Conservation (phyloP, 2,329 filamentous ascomycete species). For the Coniochaeta ligniaria region DNA sequence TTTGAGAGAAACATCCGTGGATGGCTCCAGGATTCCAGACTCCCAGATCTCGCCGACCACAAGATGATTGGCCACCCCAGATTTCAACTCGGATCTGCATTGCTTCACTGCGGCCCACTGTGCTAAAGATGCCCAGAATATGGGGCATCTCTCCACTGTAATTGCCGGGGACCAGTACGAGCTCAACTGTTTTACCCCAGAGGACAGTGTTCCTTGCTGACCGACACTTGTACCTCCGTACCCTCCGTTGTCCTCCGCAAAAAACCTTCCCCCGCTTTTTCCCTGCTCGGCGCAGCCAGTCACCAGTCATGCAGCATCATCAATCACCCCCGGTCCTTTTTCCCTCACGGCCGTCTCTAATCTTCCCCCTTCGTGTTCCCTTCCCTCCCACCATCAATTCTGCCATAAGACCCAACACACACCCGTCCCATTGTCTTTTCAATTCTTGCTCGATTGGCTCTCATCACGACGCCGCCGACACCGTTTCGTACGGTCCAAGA, state of each 20-base stretch:
- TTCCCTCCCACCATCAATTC: not conserved
- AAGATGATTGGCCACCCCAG: not conserved
- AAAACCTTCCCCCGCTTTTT: not conserved
- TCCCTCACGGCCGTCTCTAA: not conserved
- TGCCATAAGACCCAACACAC: not conserved
- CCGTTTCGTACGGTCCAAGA: not conserved
- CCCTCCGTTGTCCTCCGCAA: constrained; percentile 1
- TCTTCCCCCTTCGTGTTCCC: not conserved
- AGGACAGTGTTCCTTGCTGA: not conserved
- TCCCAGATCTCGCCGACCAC: not conserved
- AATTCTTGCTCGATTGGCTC: not conserved
- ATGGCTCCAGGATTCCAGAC: not conserved
- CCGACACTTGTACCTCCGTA: not conserved
- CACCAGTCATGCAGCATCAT: not conserved
- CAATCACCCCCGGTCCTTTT: not conserved
- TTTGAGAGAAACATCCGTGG: not conserved
- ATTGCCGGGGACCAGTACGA: not conserved
- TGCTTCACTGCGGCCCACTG: not conserved
- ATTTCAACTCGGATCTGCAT: not conserved
- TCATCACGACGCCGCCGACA: not conserved
- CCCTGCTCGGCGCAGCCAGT: not conserved
- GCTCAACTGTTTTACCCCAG: not conserved
- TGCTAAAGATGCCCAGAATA: not conserved
- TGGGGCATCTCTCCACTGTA: not conserved
- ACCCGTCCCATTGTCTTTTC: not conserved